phyloP scores from a whole-genome alignment of 352 stramenopile genomes.

The Phytophthora pisi region DNA sequence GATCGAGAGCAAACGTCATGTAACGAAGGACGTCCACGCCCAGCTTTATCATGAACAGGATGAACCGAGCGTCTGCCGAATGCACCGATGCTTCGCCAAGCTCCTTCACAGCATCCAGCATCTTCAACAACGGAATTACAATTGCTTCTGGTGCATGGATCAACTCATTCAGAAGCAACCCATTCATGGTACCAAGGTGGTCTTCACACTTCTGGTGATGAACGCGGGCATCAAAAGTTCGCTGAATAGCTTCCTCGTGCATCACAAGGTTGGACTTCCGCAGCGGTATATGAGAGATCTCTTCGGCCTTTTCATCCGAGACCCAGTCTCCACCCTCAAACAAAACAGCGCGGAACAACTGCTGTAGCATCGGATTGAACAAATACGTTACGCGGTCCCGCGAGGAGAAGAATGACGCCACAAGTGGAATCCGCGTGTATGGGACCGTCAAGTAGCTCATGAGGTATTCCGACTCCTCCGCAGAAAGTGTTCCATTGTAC shows the following conservation, averaged over 20 bases:
- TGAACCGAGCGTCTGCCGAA: conserved; percentile 83
- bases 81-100: conserved; percentile 83
- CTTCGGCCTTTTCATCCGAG: conserved; percentile 54
- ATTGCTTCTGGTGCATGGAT: conserved; percentile 94
- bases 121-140: conserved; percentile 73
- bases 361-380: conserved; percentile 84
- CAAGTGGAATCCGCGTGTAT: conserved; percentile 97
- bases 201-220: conserved; percentile 86
- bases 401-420: conserved; percentile 97
- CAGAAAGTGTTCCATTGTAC: conserved; percentile 96
- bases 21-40: conserved; percentile 82
- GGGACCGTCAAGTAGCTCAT: conserved; percentile 99
- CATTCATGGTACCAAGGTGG: conserved; percentile 95
- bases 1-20: conserved; percentile 76
- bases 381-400: conserved; percentile 90
- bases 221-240: conserved; percentile 72
- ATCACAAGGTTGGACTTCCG: conserved; percentile 84
- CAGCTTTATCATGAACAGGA: conserved; percentile 90
- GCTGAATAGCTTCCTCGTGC: conserved; percentile 81
- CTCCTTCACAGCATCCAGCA: conserved; percentile 83
- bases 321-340: conserved; percentile 92
- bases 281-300: conserved; percentile 79
- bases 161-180: conserved; percentile 98
- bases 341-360: conserved; percentile 85
- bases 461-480: conserved; percentile 97